Conservation (phyloP, 1,139 yeast species). For the Yamadazyma buinensis region DNA sequence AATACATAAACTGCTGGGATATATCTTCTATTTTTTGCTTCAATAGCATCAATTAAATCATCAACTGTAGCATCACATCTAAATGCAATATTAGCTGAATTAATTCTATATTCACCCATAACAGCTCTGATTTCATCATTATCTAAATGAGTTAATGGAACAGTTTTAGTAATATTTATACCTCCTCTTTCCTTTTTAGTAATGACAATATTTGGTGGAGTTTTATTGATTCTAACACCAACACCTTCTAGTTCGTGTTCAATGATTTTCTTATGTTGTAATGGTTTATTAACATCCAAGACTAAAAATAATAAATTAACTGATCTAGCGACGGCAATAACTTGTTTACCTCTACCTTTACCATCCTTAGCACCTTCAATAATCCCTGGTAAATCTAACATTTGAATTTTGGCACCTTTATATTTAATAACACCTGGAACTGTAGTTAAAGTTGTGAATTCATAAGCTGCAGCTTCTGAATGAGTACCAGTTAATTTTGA, state of each 20-base stretch:
- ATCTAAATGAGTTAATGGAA: constrained; percentile 86
- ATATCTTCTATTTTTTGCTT: constrained; percentile 83
- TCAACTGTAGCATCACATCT: constrained; percentile 98
- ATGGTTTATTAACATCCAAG: constrained; percentile 92
- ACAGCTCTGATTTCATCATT: constrained; percentile 94
- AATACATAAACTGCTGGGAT: constrained; percentile 93
- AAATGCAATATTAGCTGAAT: constrained; percentile 95
- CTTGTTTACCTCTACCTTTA: constrained; percentile 98
- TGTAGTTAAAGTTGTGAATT: constrained; percentile 94
- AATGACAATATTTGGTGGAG: constrained; percentile 87
- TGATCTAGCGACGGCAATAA: constrained; percentile 96
- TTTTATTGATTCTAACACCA: constrained; percentile 89
- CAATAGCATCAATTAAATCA: constrained; percentile 90
- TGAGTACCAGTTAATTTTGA: constrained; percentile 91
- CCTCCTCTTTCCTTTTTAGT: constrained; percentile 96
- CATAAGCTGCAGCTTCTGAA: constrained; percentile 96
- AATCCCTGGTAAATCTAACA: constrained; percentile 97
- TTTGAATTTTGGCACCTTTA: constrained; percentile 96
- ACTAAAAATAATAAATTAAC: constrained; percentile 91
- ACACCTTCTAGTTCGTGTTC: constrained; percentile 96
- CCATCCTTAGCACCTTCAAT: constrained; percentile 99
- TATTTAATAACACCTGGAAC: constrained; percentile 96
- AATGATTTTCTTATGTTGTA: constrained; percentile 87
- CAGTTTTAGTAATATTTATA: constrained; percentile 86
- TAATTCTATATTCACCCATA: constrained; percentile 89